Evolutionary conservation across 352 stramenopile genomes (phyloP), one percentile per base, ranked within the genome.

Genomic region (Aphanomyces astaci): DNA sequence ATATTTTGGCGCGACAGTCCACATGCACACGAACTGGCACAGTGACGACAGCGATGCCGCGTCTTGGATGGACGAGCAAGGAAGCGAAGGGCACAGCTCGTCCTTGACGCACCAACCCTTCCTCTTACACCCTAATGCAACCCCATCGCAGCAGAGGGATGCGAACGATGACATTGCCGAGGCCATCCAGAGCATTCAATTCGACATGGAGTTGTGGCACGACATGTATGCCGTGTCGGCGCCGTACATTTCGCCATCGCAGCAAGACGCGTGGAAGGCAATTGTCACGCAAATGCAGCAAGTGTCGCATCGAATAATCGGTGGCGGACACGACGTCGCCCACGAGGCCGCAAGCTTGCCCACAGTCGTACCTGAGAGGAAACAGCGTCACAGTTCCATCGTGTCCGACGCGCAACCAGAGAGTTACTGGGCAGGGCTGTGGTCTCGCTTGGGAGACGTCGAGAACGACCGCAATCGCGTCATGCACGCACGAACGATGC

Each of bases 391-490:
- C 46, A 66, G 28, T 31, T 33, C 32, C 5, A 40, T 52, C 48
- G 28, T 32, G n/a, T 68, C 62, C 11, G 62, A 68, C 7, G 25
- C 48, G 11, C 15, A 30, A 15, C 43, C 62, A 2, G 62, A 68
- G 24, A 49, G 28, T 45, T 36, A 68, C 36, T 68, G 62, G 62
- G 62, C 62, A 24, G 62, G 62, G 4, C 17, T 68, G 28, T 68
- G 62, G 62, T 68, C 57, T 27, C 62, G 57, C 27, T 33, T 68
- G 19, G 62, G 62, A 5, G 48, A 68, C 51, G 27, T 59, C 4
- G 62, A 68, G n/a, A 32, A 59, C n/a, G 62, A 68, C 27, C 43
- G 60, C 30, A 59, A 68, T 28, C 62, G 62, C 43, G 28, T 51
- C n/a, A 11, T 24, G 28, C n/a, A 17, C 25, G 48, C 13, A 9